Percentiles rank a stretch among this genome's conserved stretches.
phyloP scores from a whole-genome alignment of 148 eudicot species.

The Rhododendron molle region DNA sequence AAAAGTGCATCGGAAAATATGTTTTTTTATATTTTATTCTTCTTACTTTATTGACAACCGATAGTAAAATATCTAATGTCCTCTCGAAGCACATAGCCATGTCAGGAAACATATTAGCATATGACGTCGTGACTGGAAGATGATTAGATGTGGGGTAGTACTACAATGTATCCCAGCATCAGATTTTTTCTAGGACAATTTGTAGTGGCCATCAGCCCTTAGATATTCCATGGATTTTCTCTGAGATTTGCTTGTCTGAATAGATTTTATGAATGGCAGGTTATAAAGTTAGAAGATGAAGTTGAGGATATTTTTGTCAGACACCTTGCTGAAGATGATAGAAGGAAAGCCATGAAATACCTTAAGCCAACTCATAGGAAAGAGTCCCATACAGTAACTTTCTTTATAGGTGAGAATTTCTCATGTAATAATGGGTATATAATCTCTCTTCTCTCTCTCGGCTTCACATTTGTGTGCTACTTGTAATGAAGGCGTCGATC shows the following conservation, averaged over 20 bases:
- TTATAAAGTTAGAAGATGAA: constrained; percentile 67
- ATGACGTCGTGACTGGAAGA: constrained; percentile 19
- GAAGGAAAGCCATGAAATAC: constrained; percentile 88
- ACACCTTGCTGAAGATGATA: constrained; percentile 74
- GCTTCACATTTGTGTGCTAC: neutral
- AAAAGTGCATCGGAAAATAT: neutral
- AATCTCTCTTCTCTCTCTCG: neutral
- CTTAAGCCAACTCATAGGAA: constrained; percentile 78
- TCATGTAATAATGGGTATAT: neutral
- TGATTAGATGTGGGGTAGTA: constrained; percentile 32
- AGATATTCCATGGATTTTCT: constrained; percentile 14
- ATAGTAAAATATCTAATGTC: neutral
- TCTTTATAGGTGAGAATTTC: constrained; percentile 74
- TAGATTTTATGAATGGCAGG: constrained; percentile 31
- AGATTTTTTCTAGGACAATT: constrained; percentile 32
- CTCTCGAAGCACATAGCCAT: neutral
- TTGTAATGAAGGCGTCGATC: neutral
- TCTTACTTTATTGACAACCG: neutral
- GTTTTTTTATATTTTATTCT: neutral
- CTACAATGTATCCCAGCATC: constrained; percentile 14
- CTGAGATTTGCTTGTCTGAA: constrained; percentile 47
- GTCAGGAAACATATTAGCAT: neutral
- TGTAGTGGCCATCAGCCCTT: constrained; percentile 42
- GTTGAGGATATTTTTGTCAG: constrained; percentile 75
- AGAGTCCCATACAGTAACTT: constrained; percentile 87